Evolutionary conservation across 169 alveolate genomes (phyloP).

Genomic region (Eimeria sp.): DNA sequence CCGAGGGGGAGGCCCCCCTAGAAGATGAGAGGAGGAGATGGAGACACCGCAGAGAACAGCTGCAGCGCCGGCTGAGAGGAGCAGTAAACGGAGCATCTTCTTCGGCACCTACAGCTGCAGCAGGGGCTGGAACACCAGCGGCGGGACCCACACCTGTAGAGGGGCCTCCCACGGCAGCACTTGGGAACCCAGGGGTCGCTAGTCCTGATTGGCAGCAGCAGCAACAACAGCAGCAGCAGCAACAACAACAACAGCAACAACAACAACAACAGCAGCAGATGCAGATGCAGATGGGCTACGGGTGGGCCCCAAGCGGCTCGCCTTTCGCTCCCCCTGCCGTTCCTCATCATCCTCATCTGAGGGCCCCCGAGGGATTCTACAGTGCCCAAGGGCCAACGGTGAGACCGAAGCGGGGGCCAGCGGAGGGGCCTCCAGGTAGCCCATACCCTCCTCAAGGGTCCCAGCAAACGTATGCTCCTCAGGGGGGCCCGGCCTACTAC

Average conservation of each 20-base stretch:
- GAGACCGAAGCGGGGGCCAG: conserved; percentile 33
- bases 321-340: neutral
- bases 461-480: conserved; percentile 21
- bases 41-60: conserved; percentile 65
- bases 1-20: conserved; percentile 47
- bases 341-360: conserved; percentile 36
- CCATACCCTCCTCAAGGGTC: conserved; percentile 14
- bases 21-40: conserved; percentile 48
- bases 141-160: conserved; percentile 2
- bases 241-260: neutral
- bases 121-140: neutral
- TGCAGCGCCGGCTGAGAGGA: conserved; percentile 49
- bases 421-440: conserved; percentile 41
- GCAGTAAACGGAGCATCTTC: conserved; percentile 18
- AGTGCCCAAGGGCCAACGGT: conserved; percentile 44
- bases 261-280: neutral
- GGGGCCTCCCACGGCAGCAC: conserved; percentile 1
- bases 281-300: conserved; percentile 49
- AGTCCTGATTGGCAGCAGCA: conserved; percentile 40
- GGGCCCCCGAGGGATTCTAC: conserved; percentile 63
- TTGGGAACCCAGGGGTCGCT: conserved; percentile 27
- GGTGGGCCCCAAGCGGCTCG: conserved; percentile 25
- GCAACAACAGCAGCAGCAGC: conserved; percentile 30
- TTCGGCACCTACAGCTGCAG: neutral
- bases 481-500: conserved; percentile 23